phyloP scores from a whole-genome alignment of 192 early-diverging fungal species.

The Umbelopsis vinacea region DNA sequence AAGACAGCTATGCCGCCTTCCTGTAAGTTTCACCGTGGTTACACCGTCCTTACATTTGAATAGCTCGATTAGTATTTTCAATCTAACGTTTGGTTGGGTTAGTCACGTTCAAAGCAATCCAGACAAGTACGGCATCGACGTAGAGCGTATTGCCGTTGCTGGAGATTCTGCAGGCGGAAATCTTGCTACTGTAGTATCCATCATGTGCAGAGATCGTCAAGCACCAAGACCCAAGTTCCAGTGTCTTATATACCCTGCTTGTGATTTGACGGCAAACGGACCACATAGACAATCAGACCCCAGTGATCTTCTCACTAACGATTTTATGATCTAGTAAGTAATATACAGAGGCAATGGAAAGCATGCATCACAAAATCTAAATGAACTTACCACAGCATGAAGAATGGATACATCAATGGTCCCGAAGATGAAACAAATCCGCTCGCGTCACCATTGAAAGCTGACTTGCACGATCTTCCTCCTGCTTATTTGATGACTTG shows the following conservation, averaged over 20 bases:
- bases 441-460: not conserved
- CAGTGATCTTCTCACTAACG: not conserved
- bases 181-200: slow-evolving; percentile 40
- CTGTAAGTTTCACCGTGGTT: slow-evolving; percentile 19
- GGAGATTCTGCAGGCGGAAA: slow-evolving; percentile 62
- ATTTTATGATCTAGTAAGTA: not conserved
- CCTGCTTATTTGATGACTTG: slow-evolving; percentile 15
- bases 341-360: not conserved
- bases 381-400: not conserved
- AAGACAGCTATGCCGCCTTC: slow-evolving; percentile 39
- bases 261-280: not conserved
- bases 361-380: not conserved
- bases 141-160: slow-evolving; percentile 48
- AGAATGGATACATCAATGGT: not conserved
- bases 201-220: slow-evolving; percentile 2
- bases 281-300: not conserved
- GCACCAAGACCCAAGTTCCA: slow-evolving; percentile 5
- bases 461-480: slow-evolving; percentile 3
- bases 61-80: not conserved
- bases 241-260: slow-evolving; percentile 16
- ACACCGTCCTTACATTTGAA: not conserved
- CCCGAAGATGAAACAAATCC: slow-evolving; percentile 5
- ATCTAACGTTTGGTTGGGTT: not conserved
- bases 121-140: slow-evolving; percentile 32
- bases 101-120: slow-evolving; percentile 33